These are phyloP conservation scores for Mollisiaceae sp. DNA, from an alignment of 2,329 filamentous ascomycete genomes.

Conservation along the genomic window DNA sequence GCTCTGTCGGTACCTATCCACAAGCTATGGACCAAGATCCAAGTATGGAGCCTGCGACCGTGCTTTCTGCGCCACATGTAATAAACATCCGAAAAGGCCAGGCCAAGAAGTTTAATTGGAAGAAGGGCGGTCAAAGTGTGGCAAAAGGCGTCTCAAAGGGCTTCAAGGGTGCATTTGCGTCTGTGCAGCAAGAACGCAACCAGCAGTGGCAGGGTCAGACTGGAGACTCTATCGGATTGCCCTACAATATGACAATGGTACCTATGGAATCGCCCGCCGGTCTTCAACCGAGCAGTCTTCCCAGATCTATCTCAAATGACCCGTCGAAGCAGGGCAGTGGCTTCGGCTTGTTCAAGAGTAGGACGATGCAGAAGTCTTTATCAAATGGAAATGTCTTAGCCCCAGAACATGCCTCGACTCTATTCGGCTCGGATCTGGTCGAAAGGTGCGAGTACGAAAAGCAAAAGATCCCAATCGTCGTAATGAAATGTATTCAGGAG, in stretches of 20 bases:
- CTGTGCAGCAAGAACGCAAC: constrained; percentile 56
- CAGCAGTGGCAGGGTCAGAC: constrained; percentile 58
- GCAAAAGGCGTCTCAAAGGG: constrained; percentile 95
- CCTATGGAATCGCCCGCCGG: constrained; percentile 53
- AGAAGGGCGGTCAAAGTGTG: constrained; percentile 92
- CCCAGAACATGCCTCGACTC: constrained; percentile 59
- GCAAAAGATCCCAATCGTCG: constrained; percentile 85
- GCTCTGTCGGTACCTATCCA: constrained; percentile 38
- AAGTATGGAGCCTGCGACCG: constrained; percentile 41
- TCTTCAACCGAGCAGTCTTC: constrained; percentile 32
- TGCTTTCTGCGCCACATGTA: constrained; percentile 73
- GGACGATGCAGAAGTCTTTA: constrained; percentile 55
- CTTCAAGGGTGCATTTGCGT: constrained; percentile 83
- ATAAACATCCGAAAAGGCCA: constrained; percentile 95
- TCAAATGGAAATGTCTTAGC: constrained; percentile 47
- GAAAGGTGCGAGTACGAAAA: constrained; percentile 88
- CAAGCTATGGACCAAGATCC: constrained; percentile 44
- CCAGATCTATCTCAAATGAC: constrained; percentile 37
- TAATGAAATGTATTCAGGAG: constrained; percentile 94
- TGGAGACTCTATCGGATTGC: constrained; percentile 69
- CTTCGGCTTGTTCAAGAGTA: constrained; percentile 66
- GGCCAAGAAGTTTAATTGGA: constrained; percentile 95
- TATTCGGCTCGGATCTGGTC: constrained; percentile 90
- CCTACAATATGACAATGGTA: constrained; percentile 71
- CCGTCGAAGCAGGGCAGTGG: constrained; percentile 54